phyloP scores from a whole-genome alignment of 108 stramenopile genomes.

The Thalassiosira profunda region DNA sequence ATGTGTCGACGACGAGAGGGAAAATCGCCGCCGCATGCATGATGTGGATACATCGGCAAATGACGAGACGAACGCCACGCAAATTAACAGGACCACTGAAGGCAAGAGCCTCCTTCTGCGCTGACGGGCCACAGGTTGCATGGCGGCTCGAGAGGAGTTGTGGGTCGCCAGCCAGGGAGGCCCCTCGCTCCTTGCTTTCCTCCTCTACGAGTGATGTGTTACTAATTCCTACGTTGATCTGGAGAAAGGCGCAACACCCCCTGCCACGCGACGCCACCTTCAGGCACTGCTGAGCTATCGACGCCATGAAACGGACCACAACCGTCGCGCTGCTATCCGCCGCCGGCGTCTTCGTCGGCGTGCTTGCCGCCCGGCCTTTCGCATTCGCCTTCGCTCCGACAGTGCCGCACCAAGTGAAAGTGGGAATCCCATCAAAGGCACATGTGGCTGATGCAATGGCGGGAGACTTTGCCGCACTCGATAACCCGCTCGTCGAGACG shows the following conservation, averaged over 20 bases:
- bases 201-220: too few species aligned
- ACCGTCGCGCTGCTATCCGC: background rate
- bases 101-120: too few species aligned
- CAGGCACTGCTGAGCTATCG: background rate
- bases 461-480: too few species aligned
- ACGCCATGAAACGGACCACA: background rate
- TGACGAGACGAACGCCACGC: too few species aligned
- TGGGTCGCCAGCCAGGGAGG: too few species aligned
- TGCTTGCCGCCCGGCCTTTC: background rate
- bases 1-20: background rate
- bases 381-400: background rate
- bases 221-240: slow-evolving; percentile 1
- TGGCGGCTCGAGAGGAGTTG: too few species aligned
- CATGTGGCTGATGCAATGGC: background rate
- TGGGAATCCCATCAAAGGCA: background rate
- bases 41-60: too few species aligned
- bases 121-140: too few species aligned
- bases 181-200: too few species aligned
- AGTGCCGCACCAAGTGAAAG: slow-evolving; percentile 5
- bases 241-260: background rate
- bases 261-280: background rate
- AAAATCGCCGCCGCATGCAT: too few species aligned
- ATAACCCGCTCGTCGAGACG: slow-evolving; percentile 10
- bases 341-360: background rate
- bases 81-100: too few species aligned